Evolutionary conservation across 805 yeast genomes (phyloP), one percentile per base, ranked within the genome.

Genomic region (Brettanomyces sp.): DNA sequence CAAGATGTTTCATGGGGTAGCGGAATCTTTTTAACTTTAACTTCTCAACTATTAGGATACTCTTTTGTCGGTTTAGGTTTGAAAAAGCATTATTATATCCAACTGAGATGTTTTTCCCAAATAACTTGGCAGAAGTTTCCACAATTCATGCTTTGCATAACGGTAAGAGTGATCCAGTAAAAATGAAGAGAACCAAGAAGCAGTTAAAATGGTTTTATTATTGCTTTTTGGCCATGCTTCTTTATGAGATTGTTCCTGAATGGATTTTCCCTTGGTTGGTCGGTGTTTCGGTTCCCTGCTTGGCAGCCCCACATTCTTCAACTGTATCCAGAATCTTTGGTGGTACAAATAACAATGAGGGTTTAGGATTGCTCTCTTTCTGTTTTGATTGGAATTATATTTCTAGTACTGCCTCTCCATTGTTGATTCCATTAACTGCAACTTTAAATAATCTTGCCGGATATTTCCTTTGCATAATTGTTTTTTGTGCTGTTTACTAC

Each of bases 31-130:
- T 49, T 59, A 40, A 56, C 60, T 36, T 61, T 63, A 50, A 55
- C 63, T 23, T 60, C 64, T 4, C 64, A 60, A 45, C 44, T 57
- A 23, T 47, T 62, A 42, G 65, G 65, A 37, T 60, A 59, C 48
- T 59, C 63, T 30, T 52, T 57, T 30, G 56, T 59, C 13, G 66
- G 65, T 11, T 44, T 62, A 28, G 42, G 42, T 40, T 52, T 61
- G 36, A 58, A 62, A 36, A 58, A 39, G 52, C 57, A 35, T 44
- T 54, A 30, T 33, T 54, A 42, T 54, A 54, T 30, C 57, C 61
- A 30, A 50, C 57, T 30, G 53, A 54, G 4, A 59, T 50, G 64
- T 53, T 73, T 41, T 67, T 70, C 43, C 71, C 76, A 28, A 65
- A 74, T 28, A 54, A 68, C 40, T 65, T 73, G 38, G 69, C 70